These are phyloP conservation scores for Fusarium proliferatum DNA, from an alignment of 2,329 filamentous ascomycete species.

Conservation along the genomic window DNA sequence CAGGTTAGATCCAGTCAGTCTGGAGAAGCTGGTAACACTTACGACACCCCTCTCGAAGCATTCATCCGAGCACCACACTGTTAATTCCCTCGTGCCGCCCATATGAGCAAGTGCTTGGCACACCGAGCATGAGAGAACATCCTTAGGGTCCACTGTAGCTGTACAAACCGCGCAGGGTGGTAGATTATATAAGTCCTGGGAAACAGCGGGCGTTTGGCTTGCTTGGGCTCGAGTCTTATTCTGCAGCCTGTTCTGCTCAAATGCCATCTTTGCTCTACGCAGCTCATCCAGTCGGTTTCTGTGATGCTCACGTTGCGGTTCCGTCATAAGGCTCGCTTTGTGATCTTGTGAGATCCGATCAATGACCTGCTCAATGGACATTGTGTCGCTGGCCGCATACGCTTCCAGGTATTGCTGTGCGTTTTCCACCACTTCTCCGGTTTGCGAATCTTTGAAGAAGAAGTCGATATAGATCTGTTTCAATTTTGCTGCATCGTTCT, in stretches of 20 bases:
- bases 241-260: slow-evolving; percentile 58
- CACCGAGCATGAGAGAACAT: slow-evolving; percentile 56
- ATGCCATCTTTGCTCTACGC: slow-evolving; percentile 59
- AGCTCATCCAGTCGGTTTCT: slow-evolving; percentile 58
- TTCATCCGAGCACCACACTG: slow-evolving; percentile 58
- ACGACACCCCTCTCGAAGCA: slow-evolving; percentile 57
- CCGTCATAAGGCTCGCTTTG: slow-evolving; percentile 45
- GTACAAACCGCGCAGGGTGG: slow-evolving; percentile 56
- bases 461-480: slow-evolving; percentile 54
- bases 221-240: slow-evolving; percentile 50
- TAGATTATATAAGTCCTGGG: slow-evolving; percentile 51
- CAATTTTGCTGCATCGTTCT: slow-evolving; percentile 48
- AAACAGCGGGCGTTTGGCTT: slow-evolving; percentile 44
- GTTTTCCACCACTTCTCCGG: slow-evolving; percentile 48
- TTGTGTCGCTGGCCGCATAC: slow-evolving; percentile 43
- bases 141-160: slow-evolving; percentile 47
- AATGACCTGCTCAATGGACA: slow-evolving; percentile 50
- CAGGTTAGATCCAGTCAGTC: slow-evolving; percentile 37
- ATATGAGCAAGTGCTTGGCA: slow-evolving; percentile 58
- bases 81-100: slow-evolving; percentile 50
- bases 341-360: slow-evolving; percentile 49
- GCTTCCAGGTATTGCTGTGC: slow-evolving; percentile 56
- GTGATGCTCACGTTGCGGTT: slow-evolving; percentile 54
- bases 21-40: slow-evolving; percentile 36
- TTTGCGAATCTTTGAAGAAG: slow-evolving; percentile 55